phyloP scores from a whole-genome alignment of 2,329 filamentous ascomycete genomes.

The Chrysoporthe austroafricana region DNA sequence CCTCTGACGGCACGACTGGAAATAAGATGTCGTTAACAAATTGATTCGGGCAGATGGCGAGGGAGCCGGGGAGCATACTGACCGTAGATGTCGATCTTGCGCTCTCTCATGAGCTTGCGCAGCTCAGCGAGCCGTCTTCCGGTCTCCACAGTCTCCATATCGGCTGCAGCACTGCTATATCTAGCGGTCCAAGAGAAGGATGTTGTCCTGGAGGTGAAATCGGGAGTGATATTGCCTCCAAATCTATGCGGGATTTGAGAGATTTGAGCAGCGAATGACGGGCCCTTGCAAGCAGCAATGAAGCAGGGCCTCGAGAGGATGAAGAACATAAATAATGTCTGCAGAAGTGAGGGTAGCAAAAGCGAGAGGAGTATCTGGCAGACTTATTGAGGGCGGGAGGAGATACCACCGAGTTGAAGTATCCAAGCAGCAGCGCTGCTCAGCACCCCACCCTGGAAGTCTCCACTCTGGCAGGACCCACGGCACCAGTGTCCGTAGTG shows the following conservation, averaged over 20 bases:
- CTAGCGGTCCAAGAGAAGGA: constrained; percentile 7
- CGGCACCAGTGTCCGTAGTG: not conserved
- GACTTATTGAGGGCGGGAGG: not conserved
- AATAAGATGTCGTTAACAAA: constrained; percentile 40
- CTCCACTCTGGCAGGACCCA: constrained; percentile 12
- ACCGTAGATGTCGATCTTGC: constrained; percentile 92
- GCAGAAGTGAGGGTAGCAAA: not conserved
- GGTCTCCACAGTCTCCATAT: constrained; percentile 81
- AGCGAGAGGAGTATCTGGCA: not conserved
- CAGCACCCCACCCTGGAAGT: constrained; percentile 15
- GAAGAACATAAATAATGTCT: constrained; percentile 23
- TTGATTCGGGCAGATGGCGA: constrained; percentile 24
- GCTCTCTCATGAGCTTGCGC: constrained; percentile 83
- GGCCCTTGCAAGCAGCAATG: constrained; percentile 9
- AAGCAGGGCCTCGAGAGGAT: constrained; percentile 17
- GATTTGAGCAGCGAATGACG: constrained; percentile 3
- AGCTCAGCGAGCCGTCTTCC: constrained; percentile 75
- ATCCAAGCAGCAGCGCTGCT: not conserved
- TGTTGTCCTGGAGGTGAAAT: constrained; percentile 1
- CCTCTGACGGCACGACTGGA: constrained; percentile 91
- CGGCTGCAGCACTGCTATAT: constrained; percentile 15
- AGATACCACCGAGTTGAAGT: constrained; percentile 9
- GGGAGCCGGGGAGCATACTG: constrained; percentile 41
- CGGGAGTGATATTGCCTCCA: constrained; percentile 11
- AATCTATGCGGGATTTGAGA: constrained; percentile 6